These are phyloP conservation scores for Agapanthus africanus DNA, from an alignment of 106 monocot species.

Conservation along the genomic window DNA sequence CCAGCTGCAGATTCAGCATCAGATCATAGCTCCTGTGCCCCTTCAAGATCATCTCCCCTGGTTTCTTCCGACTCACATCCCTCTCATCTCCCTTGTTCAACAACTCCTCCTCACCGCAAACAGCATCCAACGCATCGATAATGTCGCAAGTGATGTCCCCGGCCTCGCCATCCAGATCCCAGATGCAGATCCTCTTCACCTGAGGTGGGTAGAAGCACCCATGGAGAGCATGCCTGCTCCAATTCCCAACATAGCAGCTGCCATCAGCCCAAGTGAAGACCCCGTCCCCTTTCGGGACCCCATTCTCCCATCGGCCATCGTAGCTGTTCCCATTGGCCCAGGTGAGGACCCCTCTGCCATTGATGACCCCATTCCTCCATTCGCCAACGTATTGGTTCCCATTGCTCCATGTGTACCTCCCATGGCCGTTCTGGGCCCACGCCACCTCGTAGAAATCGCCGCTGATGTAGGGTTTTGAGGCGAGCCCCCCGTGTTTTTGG, in stretches of 20 bases:
- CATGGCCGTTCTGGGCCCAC: conserved; percentile 65
- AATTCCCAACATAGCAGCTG: conserved; percentile 48
- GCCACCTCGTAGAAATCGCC: conserved; percentile 59
- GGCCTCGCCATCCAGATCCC: conserved; percentile 72
- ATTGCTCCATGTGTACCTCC: conserved; percentile 54
- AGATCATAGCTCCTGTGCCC: conserved; percentile 80
- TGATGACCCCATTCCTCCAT: conserved; percentile 52
- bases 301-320: conserved; percentile 61
- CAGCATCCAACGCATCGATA: conserved; percentile 44
- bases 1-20: conserved; percentile 75
- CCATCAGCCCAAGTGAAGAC: conserved; percentile 67
- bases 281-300: conserved; percentile 54
- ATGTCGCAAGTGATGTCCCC: conserved; percentile 76
- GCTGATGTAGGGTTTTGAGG: conserved; percentile 45
- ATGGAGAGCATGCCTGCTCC: conserved; percentile 26
- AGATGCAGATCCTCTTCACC: conserved; percentile 54
- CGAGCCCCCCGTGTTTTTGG: no score
- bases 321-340: conserved; percentile 68
- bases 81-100: neutral
- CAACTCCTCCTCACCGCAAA: neutral
- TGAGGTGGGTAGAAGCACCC: conserved; percentile 27
- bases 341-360: conserved; percentile 49
- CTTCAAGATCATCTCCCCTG: conserved; percentile 59
- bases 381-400: conserved; percentile 78
- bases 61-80: conserved; percentile 43